These are phyloP conservation scores for Boletellus sp. DNA, from an alignment of 1,284 basidiomycete species.

Conservation along the genomic window DNA sequence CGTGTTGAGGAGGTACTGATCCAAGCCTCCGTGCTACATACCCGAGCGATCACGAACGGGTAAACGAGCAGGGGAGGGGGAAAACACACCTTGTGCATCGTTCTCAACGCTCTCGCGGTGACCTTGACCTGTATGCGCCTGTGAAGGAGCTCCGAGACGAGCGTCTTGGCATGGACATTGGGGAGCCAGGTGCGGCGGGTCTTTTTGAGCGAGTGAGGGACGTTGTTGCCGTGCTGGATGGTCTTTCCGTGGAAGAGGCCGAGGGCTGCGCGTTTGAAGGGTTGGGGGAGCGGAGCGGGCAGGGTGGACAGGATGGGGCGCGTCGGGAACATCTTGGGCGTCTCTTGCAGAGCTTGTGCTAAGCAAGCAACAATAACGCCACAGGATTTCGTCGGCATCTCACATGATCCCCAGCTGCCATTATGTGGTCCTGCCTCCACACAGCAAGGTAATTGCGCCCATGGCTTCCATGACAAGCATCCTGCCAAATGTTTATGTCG, in stretches of 20 bases:
- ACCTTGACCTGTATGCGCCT: conserved; percentile 62
- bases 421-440: too few relatives aligned
- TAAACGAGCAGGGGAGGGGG: too few relatives aligned
- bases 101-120: conserved; percentile 70
- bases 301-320: conserved; percentile 21
- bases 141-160: conserved; percentile 65
- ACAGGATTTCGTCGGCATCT: too few relatives aligned
- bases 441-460: too few relatives aligned
- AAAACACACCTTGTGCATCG: conserved; percentile 69
- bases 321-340: conserved; percentile 24
- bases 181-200: conserved; percentile 89
- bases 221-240: conserved; percentile 84
- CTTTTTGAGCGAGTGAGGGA: conserved; percentile 88
- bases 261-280: conserved; percentile 73
- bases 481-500: too few relatives aligned
- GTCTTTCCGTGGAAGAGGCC: conserved; percentile 80
- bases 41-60: not conserved
- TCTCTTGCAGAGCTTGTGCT: too few relatives aligned
- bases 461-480: too few relatives aligned
- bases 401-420: too few relatives aligned
- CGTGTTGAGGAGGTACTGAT: conserved; percentile 72
- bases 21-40: conserved; percentile 68
- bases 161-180: conserved; percentile 74
- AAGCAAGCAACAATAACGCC: too few relatives aligned
- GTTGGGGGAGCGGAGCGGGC: conserved; percentile 44